Conservation (phyloP, 208 protist genomes). For the Trypanosoma melophagium region DNA sequence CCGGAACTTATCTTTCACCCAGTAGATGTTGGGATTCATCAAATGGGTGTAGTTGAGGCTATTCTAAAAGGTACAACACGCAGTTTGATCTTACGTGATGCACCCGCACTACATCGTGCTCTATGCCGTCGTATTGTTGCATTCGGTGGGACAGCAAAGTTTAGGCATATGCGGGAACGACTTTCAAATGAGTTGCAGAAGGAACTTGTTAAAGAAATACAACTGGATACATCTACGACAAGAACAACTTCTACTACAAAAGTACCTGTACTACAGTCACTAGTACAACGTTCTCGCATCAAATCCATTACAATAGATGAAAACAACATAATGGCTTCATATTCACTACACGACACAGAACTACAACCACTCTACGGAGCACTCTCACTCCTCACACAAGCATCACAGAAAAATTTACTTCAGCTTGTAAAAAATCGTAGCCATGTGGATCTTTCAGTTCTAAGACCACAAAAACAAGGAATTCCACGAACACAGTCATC, state of each 20-base stretch:
- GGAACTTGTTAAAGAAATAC: conserved; percentile 1
- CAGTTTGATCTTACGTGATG: conserved; percentile 41
- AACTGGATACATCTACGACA: background rate
- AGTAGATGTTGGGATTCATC: conserved; percentile 50
- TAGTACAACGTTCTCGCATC: conserved; percentile 5
- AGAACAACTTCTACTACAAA: background rate
- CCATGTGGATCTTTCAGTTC: conserved; percentile 8
- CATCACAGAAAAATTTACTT: conserved; percentile 3
- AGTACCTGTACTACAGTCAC: conserved; percentile 3
- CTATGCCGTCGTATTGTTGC: conserved; percentile 48
- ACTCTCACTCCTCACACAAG: conserved; percentile 30
- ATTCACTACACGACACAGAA: conserved; percentile 17
- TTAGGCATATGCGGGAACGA: conserved; percentile 41
- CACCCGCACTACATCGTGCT: conserved; percentile 34
- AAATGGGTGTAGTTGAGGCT: conserved; percentile 60
- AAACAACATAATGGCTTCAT: background rate
- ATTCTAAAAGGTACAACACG: conserved; percentile 41
- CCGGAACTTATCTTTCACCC: conserved; percentile 84
- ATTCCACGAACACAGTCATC: conserved; percentile 1
- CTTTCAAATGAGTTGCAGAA: conserved; percentile 42
- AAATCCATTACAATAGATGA: background rate
- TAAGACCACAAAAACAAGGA: background rate
- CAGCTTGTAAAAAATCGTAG: conserved; percentile 7
- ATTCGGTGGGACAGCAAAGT: conserved; percentile 51
- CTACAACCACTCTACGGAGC: conserved; percentile 60